phyloP scores from a whole-genome alignment of 306 rosid genomes.

The Neltuma alba region DNA sequence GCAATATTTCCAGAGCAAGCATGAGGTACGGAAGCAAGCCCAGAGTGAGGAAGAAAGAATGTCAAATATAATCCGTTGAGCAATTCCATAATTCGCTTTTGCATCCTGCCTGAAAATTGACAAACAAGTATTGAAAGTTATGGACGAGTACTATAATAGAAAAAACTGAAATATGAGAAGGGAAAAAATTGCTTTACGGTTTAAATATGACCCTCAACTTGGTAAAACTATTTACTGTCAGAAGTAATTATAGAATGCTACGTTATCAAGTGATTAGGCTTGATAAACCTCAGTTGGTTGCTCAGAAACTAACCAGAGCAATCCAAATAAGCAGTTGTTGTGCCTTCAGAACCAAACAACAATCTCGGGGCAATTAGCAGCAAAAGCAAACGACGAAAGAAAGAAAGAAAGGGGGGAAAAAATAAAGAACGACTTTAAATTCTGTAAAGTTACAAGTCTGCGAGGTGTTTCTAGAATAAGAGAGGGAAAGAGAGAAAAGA shows the following conservation, averaged over 20 bases:
- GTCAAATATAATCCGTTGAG: neutral
- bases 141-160: neutral
- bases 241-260: neutral
- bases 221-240: neutral
- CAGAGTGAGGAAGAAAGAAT: neutral
- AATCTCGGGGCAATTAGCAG: neutral
- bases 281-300: too few species aligned
- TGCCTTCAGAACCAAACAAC: neutral
- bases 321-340: neutral
- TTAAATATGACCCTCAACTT: neutral
- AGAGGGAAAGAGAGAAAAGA: neutral
- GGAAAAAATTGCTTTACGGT: neutral
- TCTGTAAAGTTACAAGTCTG: neutral
- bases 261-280: neutral
- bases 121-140: neutral
- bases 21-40: neutral
- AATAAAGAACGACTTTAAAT: neutral
- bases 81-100: neutral
- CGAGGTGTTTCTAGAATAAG: neutral
- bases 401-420: too few species aligned
- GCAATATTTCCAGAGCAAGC: neutral
- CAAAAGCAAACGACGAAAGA: neutral
- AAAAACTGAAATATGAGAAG: neutral
- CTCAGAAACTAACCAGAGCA: neutral
- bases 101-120: neutral